Base-by-base conservation (phyloP, 139 green algal genomes). In the Chlamydomonas sp. region DNA sequence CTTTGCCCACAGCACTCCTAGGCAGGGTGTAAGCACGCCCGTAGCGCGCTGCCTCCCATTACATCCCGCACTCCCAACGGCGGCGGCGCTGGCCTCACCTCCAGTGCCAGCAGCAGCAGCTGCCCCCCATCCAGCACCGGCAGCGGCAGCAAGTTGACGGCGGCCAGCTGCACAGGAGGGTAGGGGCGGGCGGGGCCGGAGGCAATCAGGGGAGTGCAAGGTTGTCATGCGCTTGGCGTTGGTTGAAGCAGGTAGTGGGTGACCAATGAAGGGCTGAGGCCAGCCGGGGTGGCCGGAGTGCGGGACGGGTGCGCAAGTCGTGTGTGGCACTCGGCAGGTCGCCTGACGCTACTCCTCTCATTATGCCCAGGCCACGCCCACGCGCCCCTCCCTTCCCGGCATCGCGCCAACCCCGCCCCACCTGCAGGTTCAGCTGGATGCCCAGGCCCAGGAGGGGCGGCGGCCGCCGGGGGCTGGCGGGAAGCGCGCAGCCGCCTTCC, bases 371-470 rank as follows among this genome's bases (percentile, higher is more conserved):
- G n/a, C 15, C 12, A 20, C 68, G 4, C 68, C 68, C 68, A 79
- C 63, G 10, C 20, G 31, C 31, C 31, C 31, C 31, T 49, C 31
- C 31, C 31, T 49, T 49, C 31, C 31, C 31, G 31, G 31, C 31
- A 49, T 49, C 31, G 31, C 31, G 31, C 31, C 31, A 49, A n/a
- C n/a, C n/a, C n/a, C n/a, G n/a, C n/a, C n/a, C n/a, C n/a, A 86
- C 82, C 82, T 87, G 83, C 73, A 87, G 10, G 62, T 87, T 87
- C 3, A 87, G n/a, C 5, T 76, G 83, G 6, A 80, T 61, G 6
- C 83, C 83, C 14, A 87, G 63, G 0, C n/a, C n/a, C 72, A 87
- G 62, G 31, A 87, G 62, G 31, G 61, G 58, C 2, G 63, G 73
- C 61, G 73, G 83, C 8, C 77, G 49, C 64, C 17, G 80, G 4